phyloP scores from a whole-genome alignment of 192 early-diverging fungal genomes.

The Coemansia sp. region DNA sequence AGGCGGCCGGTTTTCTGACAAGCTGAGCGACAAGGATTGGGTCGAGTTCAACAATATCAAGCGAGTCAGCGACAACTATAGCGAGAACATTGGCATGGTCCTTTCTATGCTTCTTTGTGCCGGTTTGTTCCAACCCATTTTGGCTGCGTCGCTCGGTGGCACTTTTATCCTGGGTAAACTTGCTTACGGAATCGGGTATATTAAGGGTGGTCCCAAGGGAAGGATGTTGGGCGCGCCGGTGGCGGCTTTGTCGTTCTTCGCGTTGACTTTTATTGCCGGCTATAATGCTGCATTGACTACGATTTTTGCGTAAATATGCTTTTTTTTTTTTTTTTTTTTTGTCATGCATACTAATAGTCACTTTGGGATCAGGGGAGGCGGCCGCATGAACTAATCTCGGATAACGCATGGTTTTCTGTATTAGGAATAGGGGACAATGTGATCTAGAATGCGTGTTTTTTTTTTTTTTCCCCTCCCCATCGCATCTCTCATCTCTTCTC shows the following conservation, averaged over 20 bases:
- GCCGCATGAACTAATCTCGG: conserved; percentile 1
- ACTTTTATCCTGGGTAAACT: conserved; percentile 40
- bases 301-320: conserved; percentile 23
- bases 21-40: conserved; percentile 57
- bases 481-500: neutral
- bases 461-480: neutral
- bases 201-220: conserved; percentile 22
- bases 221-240: conserved; percentile 36
- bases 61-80: conserved; percentile 57
- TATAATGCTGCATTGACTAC: conserved; percentile 29
- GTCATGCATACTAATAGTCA: neutral
- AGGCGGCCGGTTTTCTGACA: conserved; percentile 46
- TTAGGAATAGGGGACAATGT: neutral
- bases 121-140: conserved; percentile 49
- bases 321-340: neutral
- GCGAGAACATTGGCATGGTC: conserved; percentile 38
- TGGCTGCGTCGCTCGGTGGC: conserved; percentile 33
- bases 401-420: neutral
- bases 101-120: conserved; percentile 34
- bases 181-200: conserved; percentile 40
- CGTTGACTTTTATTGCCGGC: conserved; percentile 21
- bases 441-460: neutral
- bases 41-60: conserved; percentile 54
- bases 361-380: neutral
- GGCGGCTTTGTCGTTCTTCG: conserved; percentile 18